These are phyloP conservation scores for Carex scoparia DNA, from an alignment of 176 grass and related monocot species.

Conservation along the genomic window DNA sequence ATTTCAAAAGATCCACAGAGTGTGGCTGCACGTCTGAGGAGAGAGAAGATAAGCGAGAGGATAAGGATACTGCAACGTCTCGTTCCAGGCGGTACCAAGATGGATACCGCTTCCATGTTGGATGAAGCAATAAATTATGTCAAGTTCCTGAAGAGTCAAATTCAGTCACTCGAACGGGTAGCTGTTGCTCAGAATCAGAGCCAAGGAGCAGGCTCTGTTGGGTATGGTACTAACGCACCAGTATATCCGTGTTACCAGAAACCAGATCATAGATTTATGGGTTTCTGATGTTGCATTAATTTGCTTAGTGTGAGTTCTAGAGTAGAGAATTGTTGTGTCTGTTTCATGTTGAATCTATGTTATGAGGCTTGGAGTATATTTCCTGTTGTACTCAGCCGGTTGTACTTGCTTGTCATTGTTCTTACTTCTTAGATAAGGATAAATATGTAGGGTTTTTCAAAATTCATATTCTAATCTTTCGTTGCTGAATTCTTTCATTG, in stretches of 20 bases:
- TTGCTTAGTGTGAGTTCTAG: slow-evolving; percentile 4
- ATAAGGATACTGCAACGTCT: slow-evolving; percentile 87
- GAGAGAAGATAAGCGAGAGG: slow-evolving; percentile 96
- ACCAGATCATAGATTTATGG: slow-evolving; percentile 5
- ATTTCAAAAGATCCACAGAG: slow-evolving; percentile 96
- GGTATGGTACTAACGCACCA: background rate
- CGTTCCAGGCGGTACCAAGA: slow-evolving; percentile 90
- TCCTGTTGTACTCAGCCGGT: slow-evolving; percentile 18
- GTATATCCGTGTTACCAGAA: slow-evolving; percentile 15
- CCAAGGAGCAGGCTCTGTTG: background rate
- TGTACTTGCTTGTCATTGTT: slow-evolving; percentile 14
- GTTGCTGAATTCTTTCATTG: background rate
- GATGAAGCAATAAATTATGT: slow-evolving; percentile 99
- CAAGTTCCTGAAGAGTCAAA: slow-evolving; percentile 92
- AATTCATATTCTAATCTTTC: slow-evolving; percentile 6
- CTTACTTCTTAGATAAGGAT: slow-evolving; percentile 11
- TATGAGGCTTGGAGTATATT: slow-evolving; percentile 9
- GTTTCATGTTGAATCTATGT: slow-evolving; percentile 13
- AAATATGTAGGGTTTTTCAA: slow-evolving; percentile 16
- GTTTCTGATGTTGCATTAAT: slow-evolving; percentile 17
- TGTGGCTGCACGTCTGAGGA: slow-evolving; percentile 82
- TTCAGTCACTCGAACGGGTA: slow-evolving; percentile 71
- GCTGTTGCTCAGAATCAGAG: slow-evolving; percentile 34
- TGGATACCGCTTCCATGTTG: slow-evolving; percentile 97
- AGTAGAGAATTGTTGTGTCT: background rate